Evolutionary conservation across 1,284 basidiomycete species (phyloP).

Genomic region (Sanghuangporus weigelae): DNA sequence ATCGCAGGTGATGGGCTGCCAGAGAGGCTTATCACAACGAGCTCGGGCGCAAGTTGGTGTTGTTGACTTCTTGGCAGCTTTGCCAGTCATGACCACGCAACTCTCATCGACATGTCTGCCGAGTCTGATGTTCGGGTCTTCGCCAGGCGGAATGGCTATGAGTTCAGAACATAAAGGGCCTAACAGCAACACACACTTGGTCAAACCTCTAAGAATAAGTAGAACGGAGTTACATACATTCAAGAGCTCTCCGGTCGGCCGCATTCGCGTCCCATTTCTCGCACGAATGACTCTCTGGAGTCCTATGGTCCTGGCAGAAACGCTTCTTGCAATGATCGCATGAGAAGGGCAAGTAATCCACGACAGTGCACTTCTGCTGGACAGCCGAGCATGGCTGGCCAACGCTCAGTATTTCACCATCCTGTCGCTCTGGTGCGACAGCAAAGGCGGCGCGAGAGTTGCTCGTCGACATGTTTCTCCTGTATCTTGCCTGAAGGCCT

Average conservation of each 20-base stretch:
- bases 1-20: constrained; percentile 65
- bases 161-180: constrained; percentile 70
- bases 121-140: constrained; percentile 75
- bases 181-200: constrained; percentile 23
- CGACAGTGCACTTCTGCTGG: constrained; percentile 45
- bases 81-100: constrained; percentile 64
- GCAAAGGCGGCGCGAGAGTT: constrained; percentile 9
- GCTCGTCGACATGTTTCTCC: constrained; percentile 18
- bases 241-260: constrained; percentile 66
- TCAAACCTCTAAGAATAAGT: neutral
- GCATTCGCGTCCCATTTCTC: constrained; percentile 63
- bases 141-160: constrained; percentile 62
- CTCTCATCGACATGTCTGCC: constrained; percentile 61
- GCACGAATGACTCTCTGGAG: constrained; percentile 58
- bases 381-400: constrained; percentile 67
- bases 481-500: neutral
- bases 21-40: constrained; percentile 66
- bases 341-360: constrained; percentile 81
- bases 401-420: constrained; percentile 54
- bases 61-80: constrained; percentile 39
- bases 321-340: constrained; percentile 64
- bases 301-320: constrained; percentile 74
- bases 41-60: constrained; percentile 54
- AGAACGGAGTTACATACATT: constrained; percentile 42
- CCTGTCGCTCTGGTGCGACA: constrained; percentile 29